A percentile compares a stretch with the other conserved stretches of the same genome.
Conservation (phyloP, 208 protist genomes). For the Acanthamoeba castellanii region DNA sequence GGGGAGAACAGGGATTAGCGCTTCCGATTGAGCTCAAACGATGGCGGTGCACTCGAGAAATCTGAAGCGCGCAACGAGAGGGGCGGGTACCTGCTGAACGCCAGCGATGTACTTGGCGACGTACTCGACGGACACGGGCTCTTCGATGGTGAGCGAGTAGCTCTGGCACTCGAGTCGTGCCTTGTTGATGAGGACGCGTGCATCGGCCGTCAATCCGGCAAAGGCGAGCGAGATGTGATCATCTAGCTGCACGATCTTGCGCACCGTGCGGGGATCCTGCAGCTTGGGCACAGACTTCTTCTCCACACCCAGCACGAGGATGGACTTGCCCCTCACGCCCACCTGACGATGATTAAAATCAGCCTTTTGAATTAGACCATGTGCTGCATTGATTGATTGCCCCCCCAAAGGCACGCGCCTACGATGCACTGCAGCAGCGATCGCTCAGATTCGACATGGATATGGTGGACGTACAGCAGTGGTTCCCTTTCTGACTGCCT, state of each 20-base stretch:
- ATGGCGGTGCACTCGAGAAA: background rate
- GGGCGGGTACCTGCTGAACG: slow-evolving; percentile 95
- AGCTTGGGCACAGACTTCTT: slow-evolving; percentile 96
- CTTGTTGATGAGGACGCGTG: slow-evolving; percentile 98
- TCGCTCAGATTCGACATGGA: background rate
- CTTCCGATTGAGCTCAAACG: too few relatives aligned
- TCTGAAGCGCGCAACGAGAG: background rate
- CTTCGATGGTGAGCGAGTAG: slow-evolving; percentile 99
- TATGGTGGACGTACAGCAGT: slow-evolving; percentile 89
- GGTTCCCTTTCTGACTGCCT: slow-evolving; percentile 99
- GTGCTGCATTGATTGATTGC: background rate
- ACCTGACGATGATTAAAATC: slow-evolving; percentile 76
- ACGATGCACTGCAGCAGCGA: background rate
- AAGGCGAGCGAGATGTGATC: slow-evolving; percentile 98
- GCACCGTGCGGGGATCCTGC: slow-evolving; percentile 98
- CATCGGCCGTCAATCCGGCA: slow-evolving; percentile 98
- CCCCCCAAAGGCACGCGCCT: background rate
- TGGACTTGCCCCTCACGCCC: slow-evolving; percentile 90
- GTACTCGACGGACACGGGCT: slow-evolving; percentile 97
- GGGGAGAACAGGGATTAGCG: background rate
- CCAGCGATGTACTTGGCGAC: slow-evolving; percentile 98
- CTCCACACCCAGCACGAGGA: slow-evolving; percentile 98
- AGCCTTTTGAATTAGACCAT: slow-evolving; percentile 1
- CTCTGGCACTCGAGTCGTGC: slow-evolving; percentile 99
- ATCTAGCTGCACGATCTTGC: slow-evolving; percentile 99